These are phyloP conservation scores for Didymosphaeria variabile DNA, from an alignment of 2,329 filamentous ascomycete species.

Conservation along the genomic window DNA sequence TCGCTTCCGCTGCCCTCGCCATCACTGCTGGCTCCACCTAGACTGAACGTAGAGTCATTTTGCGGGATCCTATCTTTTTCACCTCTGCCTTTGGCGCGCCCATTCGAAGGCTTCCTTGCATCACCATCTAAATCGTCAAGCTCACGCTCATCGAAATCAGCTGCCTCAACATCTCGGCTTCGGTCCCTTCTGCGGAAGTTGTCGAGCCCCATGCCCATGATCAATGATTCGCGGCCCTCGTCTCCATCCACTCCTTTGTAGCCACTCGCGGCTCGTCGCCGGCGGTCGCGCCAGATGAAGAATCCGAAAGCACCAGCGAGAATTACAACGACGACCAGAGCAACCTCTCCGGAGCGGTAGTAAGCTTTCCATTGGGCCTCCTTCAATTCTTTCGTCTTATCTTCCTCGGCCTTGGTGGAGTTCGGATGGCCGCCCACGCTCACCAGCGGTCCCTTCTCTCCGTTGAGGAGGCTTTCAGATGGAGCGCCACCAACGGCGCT, in stretches of 20 bases:
- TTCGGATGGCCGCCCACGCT: conserved; percentile 79
- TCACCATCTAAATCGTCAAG: conserved; percentile 61
- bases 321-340: conserved; percentile 81
- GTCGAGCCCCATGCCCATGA: conserved; percentile 56
- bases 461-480: conserved; percentile 82
- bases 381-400: conserved; percentile 76
- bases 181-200: conserved; percentile 55
- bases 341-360: conserved; percentile 84
- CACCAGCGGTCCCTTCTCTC: conserved; percentile 80
- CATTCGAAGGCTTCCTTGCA: conserved; percentile 35
- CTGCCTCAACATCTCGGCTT: conserved; percentile 65
- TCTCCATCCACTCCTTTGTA: conserved; percentile 56
- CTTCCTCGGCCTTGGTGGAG: conserved; percentile 71
- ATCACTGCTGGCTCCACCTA: conserved; percentile 58
- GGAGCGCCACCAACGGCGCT: conserved; percentile 83
- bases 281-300: conserved; percentile 67
- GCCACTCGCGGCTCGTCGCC: conserved; percentile 51
- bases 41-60: conserved; percentile 56
- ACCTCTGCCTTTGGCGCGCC: conserved; percentile 31
- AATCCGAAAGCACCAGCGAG: conserved; percentile 79
- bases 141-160: conserved; percentile 69
- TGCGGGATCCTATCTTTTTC: conserved; percentile 43
- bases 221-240: conserved; percentile 56
- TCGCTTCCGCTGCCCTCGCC: conserved; percentile 49
- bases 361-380: conserved; percentile 90